Evolutionary conservation across 78 protist species (phyloP).

Genomic region (Isochrysis galbana): DNA sequence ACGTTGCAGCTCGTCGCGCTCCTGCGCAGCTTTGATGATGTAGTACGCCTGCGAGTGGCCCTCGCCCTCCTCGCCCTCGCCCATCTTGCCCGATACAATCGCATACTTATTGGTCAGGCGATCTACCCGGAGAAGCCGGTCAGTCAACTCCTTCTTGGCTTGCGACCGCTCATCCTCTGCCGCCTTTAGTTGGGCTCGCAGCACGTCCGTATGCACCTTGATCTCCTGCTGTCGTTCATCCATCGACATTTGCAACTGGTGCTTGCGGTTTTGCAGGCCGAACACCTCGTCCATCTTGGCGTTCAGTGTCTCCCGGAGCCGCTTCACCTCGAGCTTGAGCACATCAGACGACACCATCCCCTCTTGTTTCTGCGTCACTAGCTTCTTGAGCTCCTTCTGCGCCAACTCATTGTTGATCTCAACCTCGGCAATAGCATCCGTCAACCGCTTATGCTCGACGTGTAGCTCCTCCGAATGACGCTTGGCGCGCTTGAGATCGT

Average conservation of each 20-base stretch:
- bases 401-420: not conserved
- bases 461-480: not conserved
- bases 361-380: slow-evolving; percentile 55
- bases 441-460: not conserved
- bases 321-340: slow-evolving; percentile 60
- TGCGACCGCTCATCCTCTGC: slow-evolving; percentile 56
- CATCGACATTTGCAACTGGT: slow-evolving; percentile 62
- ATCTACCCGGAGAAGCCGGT: slow-evolving; percentile 35
- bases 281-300: slow-evolving; percentile 48
- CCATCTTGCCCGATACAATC: not conserved
- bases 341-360: slow-evolving; percentile 58
- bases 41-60: slow-evolving; percentile 34
- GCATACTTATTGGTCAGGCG: slow-evolving; percentile 40
- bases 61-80: not conserved
- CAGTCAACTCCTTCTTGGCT: slow-evolving; percentile 28
- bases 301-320: slow-evolving; percentile 51
- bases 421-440: not conserved
- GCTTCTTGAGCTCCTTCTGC: slow-evolving; percentile 1
- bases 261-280: slow-evolving; percentile 65
- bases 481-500: slow-evolving; percentile 13
- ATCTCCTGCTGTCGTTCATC: slow-evolving; percentile 65
- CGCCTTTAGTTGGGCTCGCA: slow-evolving; percentile 51
- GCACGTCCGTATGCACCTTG: slow-evolving; percentile 52
- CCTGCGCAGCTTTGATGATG: slow-evolving; percentile 64
- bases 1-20: slow-evolving; percentile 62